Percentiles rank a stretch among this genome's conserved stretches.
Conservation (phyloP, 805 yeast genomes). For the Kuraishia hungarica region DNA sequence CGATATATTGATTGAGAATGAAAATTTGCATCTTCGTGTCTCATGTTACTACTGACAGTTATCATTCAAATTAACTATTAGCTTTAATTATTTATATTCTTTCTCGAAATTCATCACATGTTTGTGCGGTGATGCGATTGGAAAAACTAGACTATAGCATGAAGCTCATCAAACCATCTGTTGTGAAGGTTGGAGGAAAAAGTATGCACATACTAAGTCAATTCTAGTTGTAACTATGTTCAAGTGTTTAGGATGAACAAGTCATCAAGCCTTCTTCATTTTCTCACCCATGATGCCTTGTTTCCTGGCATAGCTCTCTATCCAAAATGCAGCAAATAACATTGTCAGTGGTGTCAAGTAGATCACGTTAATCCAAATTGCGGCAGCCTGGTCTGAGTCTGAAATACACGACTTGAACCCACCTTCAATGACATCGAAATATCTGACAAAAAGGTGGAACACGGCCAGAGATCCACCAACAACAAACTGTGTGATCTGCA, state of each 20-base stretch:
- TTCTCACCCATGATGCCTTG: constrained; percentile 1
- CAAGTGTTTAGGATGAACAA: no score
- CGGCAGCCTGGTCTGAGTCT: constrained; percentile 53
- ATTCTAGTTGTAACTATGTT: not conserved
- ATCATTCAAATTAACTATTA: not conserved
- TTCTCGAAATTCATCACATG: not conserved
- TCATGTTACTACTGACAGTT: not conserved
- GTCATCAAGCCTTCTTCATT: not conserved
- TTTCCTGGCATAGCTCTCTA: constrained; percentile 41
- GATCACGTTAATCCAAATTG: constrained; percentile 50
- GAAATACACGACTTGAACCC: constrained; percentile 40
- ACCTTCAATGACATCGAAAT: constrained; percentile 38
- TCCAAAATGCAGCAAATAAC: constrained; percentile 55
- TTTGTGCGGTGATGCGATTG: no score
- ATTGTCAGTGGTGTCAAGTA: constrained; percentile 63
- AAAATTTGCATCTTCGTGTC: no score
- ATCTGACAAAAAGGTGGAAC: constrained; percentile 52
- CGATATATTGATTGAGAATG: no score
- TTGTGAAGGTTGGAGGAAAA: no score
- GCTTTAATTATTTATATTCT: not conserved
- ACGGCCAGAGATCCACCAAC: constrained; percentile 64
- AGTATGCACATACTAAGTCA: no score
- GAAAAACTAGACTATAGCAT: no score
- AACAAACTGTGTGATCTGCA: constrained; percentile 63
- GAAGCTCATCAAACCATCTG: no score